These are phyloP conservation scores for Lachnellula subtilissima DNA, from an alignment of 2,329 filamentous ascomycete species.

Conservation along the genomic window DNA sequence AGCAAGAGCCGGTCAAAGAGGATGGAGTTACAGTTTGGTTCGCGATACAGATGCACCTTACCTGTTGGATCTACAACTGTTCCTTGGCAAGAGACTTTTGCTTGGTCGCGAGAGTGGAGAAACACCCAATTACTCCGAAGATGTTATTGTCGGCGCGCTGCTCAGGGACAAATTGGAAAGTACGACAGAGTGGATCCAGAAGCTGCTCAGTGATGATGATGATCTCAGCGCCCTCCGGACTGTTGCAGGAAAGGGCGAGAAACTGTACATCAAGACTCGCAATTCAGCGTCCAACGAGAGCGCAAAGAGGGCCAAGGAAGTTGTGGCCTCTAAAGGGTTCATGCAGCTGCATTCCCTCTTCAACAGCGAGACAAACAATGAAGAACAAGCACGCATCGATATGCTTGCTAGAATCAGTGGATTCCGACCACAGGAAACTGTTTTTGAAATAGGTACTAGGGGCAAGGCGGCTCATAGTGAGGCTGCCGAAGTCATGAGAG, in stretches of 20 bases:
- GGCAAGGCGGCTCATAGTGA: constrained; percentile 58
- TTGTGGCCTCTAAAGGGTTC: constrained; percentile 67
- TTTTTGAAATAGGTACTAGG: constrained; percentile 86
- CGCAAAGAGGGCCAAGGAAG: constrained; percentile 76
- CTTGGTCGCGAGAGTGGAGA: constrained; percentile 61
- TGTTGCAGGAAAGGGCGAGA: constrained; percentile 85
- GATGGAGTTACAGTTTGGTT: constrained; percentile 93
- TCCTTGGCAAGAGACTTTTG: constrained; percentile 79
- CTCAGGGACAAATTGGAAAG: constrained; percentile 68
- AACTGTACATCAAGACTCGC: constrained; percentile 82
- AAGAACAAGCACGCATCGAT: constrained; percentile 69
- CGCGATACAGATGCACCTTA: constrained; percentile 86
- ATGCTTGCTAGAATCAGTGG: constrained; percentile 87
- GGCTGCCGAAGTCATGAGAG: constrained; percentile 71
- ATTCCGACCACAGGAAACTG: constrained; percentile 85
- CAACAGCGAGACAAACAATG: constrained; percentile 58
- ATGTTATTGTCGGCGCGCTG: constrained; percentile 77
- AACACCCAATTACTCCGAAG: constrained; percentile 67
- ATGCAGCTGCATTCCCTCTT: constrained; percentile 77
- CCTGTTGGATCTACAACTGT: constrained; percentile 87
- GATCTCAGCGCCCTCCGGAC: constrained; percentile 67
- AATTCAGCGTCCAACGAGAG: constrained; percentile 88
- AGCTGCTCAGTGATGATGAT: constrained; percentile 66
- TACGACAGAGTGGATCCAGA: constrained; percentile 78
- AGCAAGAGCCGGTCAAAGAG: constrained; percentile 83